These are phyloP conservation scores for Gastrolobium bilobum DNA, from an alignment of 306 rosid genomes.

Conservation along the genomic window DNA sequence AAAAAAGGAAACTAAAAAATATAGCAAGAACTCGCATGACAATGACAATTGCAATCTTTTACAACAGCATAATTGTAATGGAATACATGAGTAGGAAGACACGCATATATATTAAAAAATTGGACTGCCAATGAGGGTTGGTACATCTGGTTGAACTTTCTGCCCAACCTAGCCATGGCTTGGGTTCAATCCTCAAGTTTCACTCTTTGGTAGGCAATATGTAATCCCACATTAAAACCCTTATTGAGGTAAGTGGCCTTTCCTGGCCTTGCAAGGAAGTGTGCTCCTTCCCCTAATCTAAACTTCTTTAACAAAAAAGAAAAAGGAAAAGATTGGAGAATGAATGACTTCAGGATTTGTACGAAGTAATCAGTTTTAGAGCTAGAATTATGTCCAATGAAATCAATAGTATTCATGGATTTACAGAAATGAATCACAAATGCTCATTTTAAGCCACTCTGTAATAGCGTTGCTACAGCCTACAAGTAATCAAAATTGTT, in stretches of 20 bases:
- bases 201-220: no score
- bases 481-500: background rate
- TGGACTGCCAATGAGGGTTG: no score
- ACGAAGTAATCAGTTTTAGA: slow-evolving; percentile 30
- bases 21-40: background rate
- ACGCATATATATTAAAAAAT: background rate
- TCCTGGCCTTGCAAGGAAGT: no score
- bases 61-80: background rate
- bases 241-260: no score
- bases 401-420: background rate
- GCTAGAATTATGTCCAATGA: slow-evolving; percentile 1
- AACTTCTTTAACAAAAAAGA: no score
- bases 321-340: background rate
- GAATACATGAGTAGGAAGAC: background rate
- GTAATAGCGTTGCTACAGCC: background rate
- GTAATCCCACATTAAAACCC: no score
- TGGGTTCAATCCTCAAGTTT: no score
- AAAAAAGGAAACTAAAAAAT: background rate
- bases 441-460: background rate
- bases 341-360: slow-evolving; percentile 55
- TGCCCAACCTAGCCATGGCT: no score
- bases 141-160: no score
- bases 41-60: background rate
- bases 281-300: no score
- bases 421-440: background rate